Evolutionary conservation across 495 filamentous ascomycete species (phyloP), one percentile per base, ranked within the genome.

Genomic region (Penicillium longicatenatum): DNA sequence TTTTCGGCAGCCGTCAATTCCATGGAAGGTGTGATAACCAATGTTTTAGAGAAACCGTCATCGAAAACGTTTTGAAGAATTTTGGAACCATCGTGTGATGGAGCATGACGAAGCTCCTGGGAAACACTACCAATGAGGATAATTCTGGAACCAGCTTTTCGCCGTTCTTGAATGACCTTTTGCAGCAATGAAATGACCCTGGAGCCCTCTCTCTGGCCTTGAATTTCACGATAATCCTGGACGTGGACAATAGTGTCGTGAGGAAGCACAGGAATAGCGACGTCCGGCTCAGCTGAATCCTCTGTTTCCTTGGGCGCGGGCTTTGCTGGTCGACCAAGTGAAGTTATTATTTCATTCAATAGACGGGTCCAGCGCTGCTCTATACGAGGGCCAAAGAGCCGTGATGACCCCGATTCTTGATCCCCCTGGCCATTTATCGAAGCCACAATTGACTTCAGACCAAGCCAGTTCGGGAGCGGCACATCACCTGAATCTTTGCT

Each of bases 151-250:
- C 92, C 92, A 31, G 80, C 77, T 41, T 75, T 77, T 74, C 92
- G 84, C 47, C 86, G 79, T 53, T 83, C 82, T 57, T 89, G 81
- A 26, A 95, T 85, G n/a, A 86, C 76, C 55, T 85, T 79, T 45
- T 88, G 84, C 9, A 98, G 71, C 45, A 85, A 82, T 22, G 64
- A 66, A 5, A 97, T 67, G 21, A 94, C 77, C 29, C 76, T 79
- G 1, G 80, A 67, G n/a, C 90, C 88, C 19, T 86, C 81, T 9
- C 76, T 65, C 1, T 88, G 85, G 51, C 75, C 74, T 60, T 79
- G 82, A 12, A 97, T 77, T 43, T 94, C 89, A 24, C 84, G 83
- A 64, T 91, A 91, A 66, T 97, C 92, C 61, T 87, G 84, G 10
- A 98, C 71, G 48, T 92, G 88, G 9, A 98, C 74, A 55, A 97